Evolutionary conservation across 2,329 filamentous ascomycete genomes (phyloP).

Genomic region (Phoma sp.): DNA sequence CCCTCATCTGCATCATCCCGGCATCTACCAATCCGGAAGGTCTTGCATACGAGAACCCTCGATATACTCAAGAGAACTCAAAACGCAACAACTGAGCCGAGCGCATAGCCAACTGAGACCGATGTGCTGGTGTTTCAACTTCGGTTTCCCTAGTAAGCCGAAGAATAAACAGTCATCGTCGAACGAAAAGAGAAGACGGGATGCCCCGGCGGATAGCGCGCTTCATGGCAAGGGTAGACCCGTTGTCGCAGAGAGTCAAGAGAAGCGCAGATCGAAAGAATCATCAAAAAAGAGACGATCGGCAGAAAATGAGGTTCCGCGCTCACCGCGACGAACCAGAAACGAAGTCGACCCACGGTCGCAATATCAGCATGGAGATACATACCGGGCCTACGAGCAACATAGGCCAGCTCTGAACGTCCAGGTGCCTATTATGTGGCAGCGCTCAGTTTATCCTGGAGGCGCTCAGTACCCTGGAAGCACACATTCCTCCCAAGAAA

Average conservation of each 20-base stretch:
- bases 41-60: slow-evolving; percentile 32
- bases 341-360: slow-evolving; percentile 30
- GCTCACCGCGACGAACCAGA: slow-evolving; percentile 33
- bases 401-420: slow-evolving; percentile 33
- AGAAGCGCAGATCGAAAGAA: slow-evolving; percentile 44
- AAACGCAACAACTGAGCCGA: slow-evolving; percentile 25
- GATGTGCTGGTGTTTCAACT: slow-evolving; percentile 50
- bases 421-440: slow-evolving; percentile 39
- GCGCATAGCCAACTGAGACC: slow-evolving; percentile 39
- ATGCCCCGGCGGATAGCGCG: slow-evolving; percentile 27
- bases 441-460: slow-evolving; percentile 34
- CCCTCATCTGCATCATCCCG: slow-evolving; percentile 32
- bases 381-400: slow-evolving; percentile 27
- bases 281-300: slow-evolving; percentile 36
- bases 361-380: slow-evolving; percentile 25
- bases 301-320: slow-evolving; percentile 30
- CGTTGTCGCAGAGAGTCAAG: slow-evolving; percentile 33
- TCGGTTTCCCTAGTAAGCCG: slow-evolving; percentile 39
- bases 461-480: slow-evolving; percentile 24
- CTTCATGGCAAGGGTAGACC: slow-evolving; percentile 34
- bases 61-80: slow-evolving; percentile 19
- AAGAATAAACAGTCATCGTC: slow-evolving; percentile 40
- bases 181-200: slow-evolving; percentile 41
- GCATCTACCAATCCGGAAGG: slow-evolving; percentile 35
- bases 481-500: slow-evolving; percentile 43